A percentile compares a stretch with the other conserved stretches of the same genome.
Evolutionary conservation across 768 basidiomycete genomes (phyloP).

Genomic region (Termitomyces sp.): DNA sequence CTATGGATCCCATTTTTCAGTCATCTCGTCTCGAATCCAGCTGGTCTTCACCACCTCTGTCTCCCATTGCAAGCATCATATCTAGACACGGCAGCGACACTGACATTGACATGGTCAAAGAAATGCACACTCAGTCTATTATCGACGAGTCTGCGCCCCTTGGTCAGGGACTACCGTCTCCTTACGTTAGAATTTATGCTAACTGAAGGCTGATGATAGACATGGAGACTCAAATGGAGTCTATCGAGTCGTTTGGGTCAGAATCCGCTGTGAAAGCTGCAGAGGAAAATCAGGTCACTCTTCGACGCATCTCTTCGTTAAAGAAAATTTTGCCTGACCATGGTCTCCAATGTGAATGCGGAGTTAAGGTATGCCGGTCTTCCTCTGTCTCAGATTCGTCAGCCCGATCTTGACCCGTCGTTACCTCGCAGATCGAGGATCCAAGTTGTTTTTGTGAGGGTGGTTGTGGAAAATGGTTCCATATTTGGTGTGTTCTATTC

Average conservation of each 20-base stretch:
- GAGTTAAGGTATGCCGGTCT: constrained; percentile 46
- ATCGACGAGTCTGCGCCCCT: constrained; percentile 42
- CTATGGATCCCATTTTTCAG: constrained; percentile 3
- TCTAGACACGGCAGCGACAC: constrained; percentile 20
- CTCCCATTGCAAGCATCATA: constrained; percentile 9
- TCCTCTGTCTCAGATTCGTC: neutral
- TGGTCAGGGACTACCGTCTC: constrained; percentile 23
- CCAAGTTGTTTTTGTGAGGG: constrained; percentile 61
- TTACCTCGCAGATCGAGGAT: constrained; percentile 45
- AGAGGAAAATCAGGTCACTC: constrained; percentile 12
- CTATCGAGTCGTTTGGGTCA: constrained; percentile 34
- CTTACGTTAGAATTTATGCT: neutral
- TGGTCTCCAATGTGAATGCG: constrained; percentile 66
- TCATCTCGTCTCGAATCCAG: neutral
- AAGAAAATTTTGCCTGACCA: constrained; percentile 24
- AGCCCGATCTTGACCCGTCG: neutral
- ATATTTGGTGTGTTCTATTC: constrained; percentile 54
- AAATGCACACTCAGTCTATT: constrained; percentile 18
- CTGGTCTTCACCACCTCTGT: constrained; percentile 9
- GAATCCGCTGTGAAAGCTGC: constrained; percentile 5
- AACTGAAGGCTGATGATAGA: constrained; percentile 19
- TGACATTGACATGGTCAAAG: constrained; percentile 35
- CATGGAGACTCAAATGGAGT: constrained; percentile 37
- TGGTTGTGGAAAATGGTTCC: constrained; percentile 70
- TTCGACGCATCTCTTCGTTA: constrained; percentile 6